Conservation (phyloP, 73 alveolate genomes). For the Tetrahymena malaccensis region DNA sequence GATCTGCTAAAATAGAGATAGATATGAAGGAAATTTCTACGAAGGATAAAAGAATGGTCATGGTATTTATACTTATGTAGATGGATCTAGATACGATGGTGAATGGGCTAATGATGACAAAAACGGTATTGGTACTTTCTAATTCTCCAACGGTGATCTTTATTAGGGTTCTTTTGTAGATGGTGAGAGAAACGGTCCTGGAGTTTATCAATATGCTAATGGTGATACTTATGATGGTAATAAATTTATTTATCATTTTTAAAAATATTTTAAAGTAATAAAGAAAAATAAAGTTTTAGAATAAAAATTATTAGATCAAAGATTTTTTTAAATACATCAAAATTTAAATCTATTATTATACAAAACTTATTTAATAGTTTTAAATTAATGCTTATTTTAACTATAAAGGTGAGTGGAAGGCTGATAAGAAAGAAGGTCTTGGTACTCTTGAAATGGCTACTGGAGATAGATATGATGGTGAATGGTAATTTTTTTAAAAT, state of each 20-base stretch:
- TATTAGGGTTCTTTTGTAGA: constrained; percentile 4
- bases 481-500: neutral
- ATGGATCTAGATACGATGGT: constrained; percentile 38
- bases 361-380: neutral
- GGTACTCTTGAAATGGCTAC: constrained; percentile 32
- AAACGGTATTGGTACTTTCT: constrained; percentile 30
- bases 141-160: neutral
- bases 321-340: too few relatives aligned
- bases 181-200: constrained; percentile 21
- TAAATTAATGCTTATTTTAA: neutral
- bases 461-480: constrained; percentile 39
- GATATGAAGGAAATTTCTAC: constrained; percentile 68
- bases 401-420: constrained; percentile 25
- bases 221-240: constrained; percentile 33
- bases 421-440: constrained; percentile 21
- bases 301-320: neutral
- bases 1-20: constrained; percentile 58
- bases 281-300: neutral
- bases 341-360: too few relatives aligned
- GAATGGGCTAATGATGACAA: constrained; percentile 30
- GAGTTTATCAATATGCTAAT: constrained; percentile 23
- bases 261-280: neutral
- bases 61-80: constrained; percentile 31
- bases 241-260: neutral
- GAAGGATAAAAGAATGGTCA: constrained; percentile 59